Percentiles rank a stretch among this genome's conserved stretches.
Conservation (phyloP, 306 rosid genomes). For the Alnus glutinosa region DNA sequence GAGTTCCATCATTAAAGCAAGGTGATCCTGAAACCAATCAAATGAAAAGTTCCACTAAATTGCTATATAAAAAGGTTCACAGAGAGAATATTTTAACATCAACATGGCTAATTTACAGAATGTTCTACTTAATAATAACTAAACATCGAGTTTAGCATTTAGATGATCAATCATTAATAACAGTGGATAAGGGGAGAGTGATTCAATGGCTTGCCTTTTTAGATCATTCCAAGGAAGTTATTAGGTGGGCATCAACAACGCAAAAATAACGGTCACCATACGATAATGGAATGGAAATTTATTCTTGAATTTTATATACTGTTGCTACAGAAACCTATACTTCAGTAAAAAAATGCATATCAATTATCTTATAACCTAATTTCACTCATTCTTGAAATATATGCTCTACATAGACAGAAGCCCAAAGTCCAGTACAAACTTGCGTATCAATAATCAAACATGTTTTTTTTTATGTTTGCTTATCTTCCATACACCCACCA, state of each 20-base stretch:
- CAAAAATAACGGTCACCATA: neutral
- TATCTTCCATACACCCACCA: neutral
- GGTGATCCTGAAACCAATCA: slow-evolving; percentile 82
- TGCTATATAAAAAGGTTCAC: neutral
- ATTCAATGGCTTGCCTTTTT: slow-evolving; percentile 12
- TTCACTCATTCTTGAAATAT: neutral
- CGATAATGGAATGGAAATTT: too few species aligned
- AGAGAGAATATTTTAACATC: neutral
- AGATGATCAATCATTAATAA: neutral
- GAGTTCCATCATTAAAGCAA: slow-evolving; percentile 97
- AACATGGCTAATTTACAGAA: neutral
- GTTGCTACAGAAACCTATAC: too few species aligned
- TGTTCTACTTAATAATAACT: neutral
- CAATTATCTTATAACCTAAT: slow-evolving; percentile 2
- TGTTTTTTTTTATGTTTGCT: neutral
- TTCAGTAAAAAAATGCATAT: neutral
- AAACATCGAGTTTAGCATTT: neutral
- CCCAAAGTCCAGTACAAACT: neutral
- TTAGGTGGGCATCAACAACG: neutral
- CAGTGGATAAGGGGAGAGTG: neutral
- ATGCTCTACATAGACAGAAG: neutral
- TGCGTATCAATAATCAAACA: neutral
- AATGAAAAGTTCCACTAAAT: slow-evolving; percentile 14
- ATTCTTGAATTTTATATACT: too few species aligned
- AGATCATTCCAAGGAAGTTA: slow-evolving; percentile 3